Percentiles rank a stretch among this genome's conserved stretches.
phyloP scores from a whole-genome alignment of 2,329 filamentous ascomycete species.

The Huntiella moniliformis region DNA sequence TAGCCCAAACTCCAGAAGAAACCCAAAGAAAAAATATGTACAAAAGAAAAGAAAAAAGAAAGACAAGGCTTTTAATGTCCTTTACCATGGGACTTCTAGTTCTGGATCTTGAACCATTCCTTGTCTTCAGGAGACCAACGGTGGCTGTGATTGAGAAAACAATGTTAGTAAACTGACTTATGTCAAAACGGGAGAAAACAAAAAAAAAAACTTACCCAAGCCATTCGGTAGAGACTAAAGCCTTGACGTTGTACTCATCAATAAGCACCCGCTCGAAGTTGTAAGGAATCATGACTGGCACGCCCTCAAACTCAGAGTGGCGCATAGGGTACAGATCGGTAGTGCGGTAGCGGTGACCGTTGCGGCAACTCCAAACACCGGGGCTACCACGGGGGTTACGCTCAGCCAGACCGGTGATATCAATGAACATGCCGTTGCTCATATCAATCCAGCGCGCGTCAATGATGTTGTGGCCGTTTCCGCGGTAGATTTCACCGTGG shows the following conservation, averaged over 20 bases:
- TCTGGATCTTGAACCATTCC: conserved; percentile 35
- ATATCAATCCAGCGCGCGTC: conserved; percentile 71
- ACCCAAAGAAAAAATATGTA: not conserved
- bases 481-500: conserved; percentile 38
- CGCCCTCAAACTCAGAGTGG: conserved; percentile 55
- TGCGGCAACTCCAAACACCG: conserved; percentile 62
- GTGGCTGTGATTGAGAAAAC: conserved; percentile 27
- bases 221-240: conserved; percentile 40
- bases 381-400: conserved; percentile 38
- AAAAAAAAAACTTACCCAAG: conserved; percentile 31
- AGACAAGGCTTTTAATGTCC: not conserved
- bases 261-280: conserved; percentile 45
- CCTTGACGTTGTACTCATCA: conserved; percentile 46
- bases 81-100: conserved; percentile 2
- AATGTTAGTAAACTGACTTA: conserved; percentile 1
- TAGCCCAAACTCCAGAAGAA: not conserved
- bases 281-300: conserved; percentile 50
- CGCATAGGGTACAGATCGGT: conserved; percentile 62
- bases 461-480: conserved; percentile 59
- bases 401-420: conserved; percentile 62
- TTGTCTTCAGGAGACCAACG: conserved; percentile 37
- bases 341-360: conserved; percentile 51
- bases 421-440: conserved; percentile 59
- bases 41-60: not conserved
- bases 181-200: not conserved